Conservation (phyloP, 208 protist genomes). For the Leptomonas pyrrhocoris region DNA sequence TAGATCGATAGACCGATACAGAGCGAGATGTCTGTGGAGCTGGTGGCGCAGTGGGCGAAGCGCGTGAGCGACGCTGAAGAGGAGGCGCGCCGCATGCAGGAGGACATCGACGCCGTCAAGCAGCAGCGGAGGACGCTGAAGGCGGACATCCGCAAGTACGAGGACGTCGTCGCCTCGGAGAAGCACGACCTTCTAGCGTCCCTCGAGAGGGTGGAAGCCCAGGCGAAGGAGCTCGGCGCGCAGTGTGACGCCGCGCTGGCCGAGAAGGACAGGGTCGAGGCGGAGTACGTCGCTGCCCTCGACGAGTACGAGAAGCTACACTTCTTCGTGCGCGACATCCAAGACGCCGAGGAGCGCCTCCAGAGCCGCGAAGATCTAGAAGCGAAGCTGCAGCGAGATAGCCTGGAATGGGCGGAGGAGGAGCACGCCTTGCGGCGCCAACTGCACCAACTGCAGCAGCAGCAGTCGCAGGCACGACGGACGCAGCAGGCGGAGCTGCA, state of each 20-base stretch:
- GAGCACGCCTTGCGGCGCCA: conserved; percentile 67
- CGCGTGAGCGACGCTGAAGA: conserved; percentile 77
- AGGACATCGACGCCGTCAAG: conserved; percentile 63
- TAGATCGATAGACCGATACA: too few relatives aligned
- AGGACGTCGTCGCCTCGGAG: conserved; percentile 57
- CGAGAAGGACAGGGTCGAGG: conserved; percentile 71
- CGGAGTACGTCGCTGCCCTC: conserved; percentile 71
- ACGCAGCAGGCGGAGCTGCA: conserved; percentile 59
- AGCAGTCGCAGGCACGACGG: conserved; percentile 47
- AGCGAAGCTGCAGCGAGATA: conserved; percentile 66
- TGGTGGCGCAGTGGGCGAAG: conserved; percentile 66
- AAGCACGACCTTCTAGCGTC: conserved; percentile 62
- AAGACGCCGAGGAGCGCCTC: conserved; percentile 69
- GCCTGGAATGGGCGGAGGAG: conserved; percentile 80
- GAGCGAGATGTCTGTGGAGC: conserved; percentile 48
- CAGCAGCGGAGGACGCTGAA: conserved; percentile 54
- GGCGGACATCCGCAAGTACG: conserved; percentile 47
- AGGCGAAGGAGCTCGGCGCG: conserved; percentile 59
- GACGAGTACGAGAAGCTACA: conserved; percentile 88
- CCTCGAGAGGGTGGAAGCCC: conserved; percentile 72
- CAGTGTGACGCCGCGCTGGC: conserved; percentile 53
- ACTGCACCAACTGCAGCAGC: conserved; percentile 58
- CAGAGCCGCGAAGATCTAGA: conserved; percentile 71
- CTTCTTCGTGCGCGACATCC: conserved; percentile 74
- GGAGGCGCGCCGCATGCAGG: conserved; percentile 64